These are phyloP conservation scores for Hypoxylon fragiforme DNA, from an alignment of 495 filamentous ascomycete species.

Conservation along the genomic window DNA sequence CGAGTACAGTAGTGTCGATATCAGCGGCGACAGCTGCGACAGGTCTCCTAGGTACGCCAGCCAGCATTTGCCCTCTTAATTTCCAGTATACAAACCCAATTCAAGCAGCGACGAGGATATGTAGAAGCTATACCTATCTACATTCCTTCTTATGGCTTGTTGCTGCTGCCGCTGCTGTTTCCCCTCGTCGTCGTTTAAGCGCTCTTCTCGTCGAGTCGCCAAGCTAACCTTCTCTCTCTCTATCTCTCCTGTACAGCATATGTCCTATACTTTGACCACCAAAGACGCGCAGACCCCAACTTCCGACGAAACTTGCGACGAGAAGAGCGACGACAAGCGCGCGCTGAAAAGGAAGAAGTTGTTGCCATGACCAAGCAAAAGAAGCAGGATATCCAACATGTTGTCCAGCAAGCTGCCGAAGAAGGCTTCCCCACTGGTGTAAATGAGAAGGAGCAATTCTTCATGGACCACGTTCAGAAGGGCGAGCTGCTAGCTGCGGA, in stretches of 20 bases:
- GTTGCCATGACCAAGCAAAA: conserved; percentile 68
- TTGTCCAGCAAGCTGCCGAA: conserved; percentile 75
- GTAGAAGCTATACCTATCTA: no score
- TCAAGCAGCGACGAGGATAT: no score
- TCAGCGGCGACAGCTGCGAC: conserved; percentile 73
- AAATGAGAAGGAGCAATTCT: conserved; percentile 81
- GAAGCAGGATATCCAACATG: conserved; percentile 68
- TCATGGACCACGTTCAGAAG: conserved; percentile 89
- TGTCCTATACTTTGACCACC: conserved; percentile 94
- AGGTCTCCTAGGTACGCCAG: conserved; percentile 69
- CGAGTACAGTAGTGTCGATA: conserved; percentile 73
- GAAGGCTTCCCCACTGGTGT: conserved; percentile 89
- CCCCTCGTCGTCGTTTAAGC: conserved; percentile 57
- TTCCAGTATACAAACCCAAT: no score
- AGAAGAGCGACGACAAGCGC: conserved; percentile 74
- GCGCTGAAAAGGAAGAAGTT: conserved; percentile 75
- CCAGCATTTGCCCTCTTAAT: conserved; percentile 28
- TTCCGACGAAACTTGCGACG: conserved; percentile 85
- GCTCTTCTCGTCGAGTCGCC: no score
- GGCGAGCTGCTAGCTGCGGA: conserved; percentile 73
- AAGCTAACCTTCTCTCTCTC: neutral
- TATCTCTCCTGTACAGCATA: conserved; percentile 55
- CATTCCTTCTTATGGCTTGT: no score
- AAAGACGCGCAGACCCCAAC: conserved; percentile 79
- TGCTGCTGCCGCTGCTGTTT: no score